These are phyloP conservation scores for Prunus fruticosa DNA, from an alignment of 306 rosid species.

Conservation along the genomic window DNA sequence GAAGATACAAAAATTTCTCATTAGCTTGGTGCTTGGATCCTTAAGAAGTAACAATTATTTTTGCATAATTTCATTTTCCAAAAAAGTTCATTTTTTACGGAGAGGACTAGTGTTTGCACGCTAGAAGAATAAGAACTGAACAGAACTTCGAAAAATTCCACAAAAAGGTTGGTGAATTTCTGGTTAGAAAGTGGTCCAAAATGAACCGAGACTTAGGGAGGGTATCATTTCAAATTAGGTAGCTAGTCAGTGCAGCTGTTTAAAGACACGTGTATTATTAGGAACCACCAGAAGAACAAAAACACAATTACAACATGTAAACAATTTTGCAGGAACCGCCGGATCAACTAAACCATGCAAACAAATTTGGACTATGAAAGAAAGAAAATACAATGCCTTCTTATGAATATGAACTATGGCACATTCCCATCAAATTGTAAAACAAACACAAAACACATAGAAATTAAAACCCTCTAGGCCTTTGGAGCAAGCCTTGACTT, in stretches of 20 bases:
- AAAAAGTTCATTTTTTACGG: no score
- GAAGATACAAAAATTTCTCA: no score
- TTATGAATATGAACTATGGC: neutral
- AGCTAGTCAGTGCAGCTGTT: neutral
- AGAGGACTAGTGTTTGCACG: neutral
- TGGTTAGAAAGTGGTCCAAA: neutral
- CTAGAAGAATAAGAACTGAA: neutral
- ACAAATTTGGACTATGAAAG: neutral
- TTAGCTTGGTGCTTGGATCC: no score
- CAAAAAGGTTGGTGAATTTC: neutral
- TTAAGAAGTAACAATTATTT: no score
- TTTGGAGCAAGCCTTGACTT: constrained; percentile 65
- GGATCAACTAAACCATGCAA: neutral
- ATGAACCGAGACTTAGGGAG: neutral
- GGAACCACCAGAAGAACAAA: neutral
- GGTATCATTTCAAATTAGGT: neutral
- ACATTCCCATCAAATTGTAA: neutral
- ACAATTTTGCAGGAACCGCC: neutral
- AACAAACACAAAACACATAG: neutral
- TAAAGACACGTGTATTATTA: neutral
- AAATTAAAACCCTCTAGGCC: constrained; percentile 14
- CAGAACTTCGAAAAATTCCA: neutral
- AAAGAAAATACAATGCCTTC: neutral
- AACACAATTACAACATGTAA: neutral
- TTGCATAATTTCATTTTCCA: no score